phyloP scores from a whole-genome alignment of 768 basidiomycete genomes.

The Austroboletus festivus region DNA sequence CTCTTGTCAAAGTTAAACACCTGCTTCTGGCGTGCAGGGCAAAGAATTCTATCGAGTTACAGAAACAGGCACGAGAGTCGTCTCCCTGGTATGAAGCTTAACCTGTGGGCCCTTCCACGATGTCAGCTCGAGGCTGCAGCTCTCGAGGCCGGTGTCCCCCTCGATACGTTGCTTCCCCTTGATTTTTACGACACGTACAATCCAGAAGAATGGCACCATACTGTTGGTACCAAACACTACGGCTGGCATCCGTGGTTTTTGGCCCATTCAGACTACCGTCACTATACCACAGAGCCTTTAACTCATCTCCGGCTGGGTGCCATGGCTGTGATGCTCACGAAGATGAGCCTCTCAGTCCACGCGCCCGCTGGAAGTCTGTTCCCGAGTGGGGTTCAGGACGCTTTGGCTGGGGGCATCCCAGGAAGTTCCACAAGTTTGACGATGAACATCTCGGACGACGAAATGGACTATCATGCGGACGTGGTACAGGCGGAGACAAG shows the following conservation, averaged over 20 bases:
- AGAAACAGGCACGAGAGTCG: slow-evolving; percentile 6
- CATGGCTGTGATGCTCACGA: slow-evolving; percentile 55
- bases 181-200: slow-evolving; percentile 27
- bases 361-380: slow-evolving; percentile 16
- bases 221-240: background rate
- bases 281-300: slow-evolving; percentile 29
- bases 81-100: slow-evolving; percentile 54
- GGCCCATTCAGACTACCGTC: slow-evolving; percentile 20
- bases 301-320: slow-evolving; percentile 53
- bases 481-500: slow-evolving; percentile 43
- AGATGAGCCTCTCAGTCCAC: slow-evolving; percentile 44
- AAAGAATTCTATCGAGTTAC: slow-evolving; percentile 8
- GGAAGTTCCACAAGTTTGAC: slow-evolving; percentile 11
- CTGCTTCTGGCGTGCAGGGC: slow-evolving; percentile 2
- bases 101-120: slow-evolving; percentile 55
- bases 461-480: slow-evolving; percentile 17
- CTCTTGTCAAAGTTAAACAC: slow-evolving; percentile 10
- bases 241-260: slow-evolving; percentile 16
- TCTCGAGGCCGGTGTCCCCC: slow-evolving; percentile 63
- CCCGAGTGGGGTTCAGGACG: background rate
- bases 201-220: background rate
- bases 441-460: slow-evolving; percentile 5
- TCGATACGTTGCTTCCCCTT: slow-evolving; percentile 47
- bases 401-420: background rate
- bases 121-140: slow-evolving; percentile 59